A percentile compares a stretch with the other conserved stretches of the same genome.
phyloP scores from a whole-genome alignment of 805 yeast genomes.

The Saccharomycopsis sp. region DNA sequence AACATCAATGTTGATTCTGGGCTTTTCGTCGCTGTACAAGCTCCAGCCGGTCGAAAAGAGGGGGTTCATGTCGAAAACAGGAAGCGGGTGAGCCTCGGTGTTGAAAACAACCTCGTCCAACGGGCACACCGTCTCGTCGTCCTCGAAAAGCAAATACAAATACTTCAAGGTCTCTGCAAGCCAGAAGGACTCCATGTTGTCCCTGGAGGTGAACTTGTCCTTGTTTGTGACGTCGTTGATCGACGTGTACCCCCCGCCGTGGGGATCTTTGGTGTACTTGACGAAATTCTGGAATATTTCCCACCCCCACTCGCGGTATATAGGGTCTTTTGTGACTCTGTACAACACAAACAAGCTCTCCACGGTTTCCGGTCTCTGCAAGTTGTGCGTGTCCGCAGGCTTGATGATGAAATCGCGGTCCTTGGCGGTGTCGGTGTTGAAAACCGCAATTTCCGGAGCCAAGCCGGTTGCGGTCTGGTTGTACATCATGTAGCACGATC shows the following conservation, averaged over 20 bases:
- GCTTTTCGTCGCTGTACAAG: conserved; percentile 14
- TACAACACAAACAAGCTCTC: conserved; percentile 79
- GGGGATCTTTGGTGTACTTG: conserved; percentile 46
- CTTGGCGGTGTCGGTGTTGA: conserved; percentile 46
- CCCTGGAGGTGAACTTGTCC: conserved; percentile 41
- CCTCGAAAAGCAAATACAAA: conserved; percentile 71
- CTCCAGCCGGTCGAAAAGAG: conserved; percentile 58
- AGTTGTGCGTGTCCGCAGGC: conserved; percentile 68
- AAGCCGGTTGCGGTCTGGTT: conserved; percentile 68
- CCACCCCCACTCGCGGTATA: conserved; percentile 86
- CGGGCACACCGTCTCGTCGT: conserved; percentile 54
- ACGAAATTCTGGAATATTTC: conserved; percentile 70
- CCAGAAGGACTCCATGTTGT: conserved; percentile 92
- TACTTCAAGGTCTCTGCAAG: conserved; percentile 88
- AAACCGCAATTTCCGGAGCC: conserved; percentile 83
- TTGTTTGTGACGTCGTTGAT: conserved; percentile 54
- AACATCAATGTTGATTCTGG: conserved; percentile 25
- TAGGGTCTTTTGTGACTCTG: conserved; percentile 71
- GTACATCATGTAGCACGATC: conserved; percentile 82
- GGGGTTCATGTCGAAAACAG: conserved; percentile 50
- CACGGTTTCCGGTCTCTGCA: conserved; percentile 92
- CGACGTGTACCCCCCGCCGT: conserved; percentile 51
- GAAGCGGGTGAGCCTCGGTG: conserved; percentile 92
- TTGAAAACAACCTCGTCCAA: conserved; percentile 69
- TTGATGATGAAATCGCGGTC: conserved; percentile 57